A percentile compares a stretch with the other conserved stretches of the same genome.
Evolutionary conservation across 2,329 filamentous ascomycete species (phyloP).

Genomic region (Achaetomium macrosporum): DNA sequence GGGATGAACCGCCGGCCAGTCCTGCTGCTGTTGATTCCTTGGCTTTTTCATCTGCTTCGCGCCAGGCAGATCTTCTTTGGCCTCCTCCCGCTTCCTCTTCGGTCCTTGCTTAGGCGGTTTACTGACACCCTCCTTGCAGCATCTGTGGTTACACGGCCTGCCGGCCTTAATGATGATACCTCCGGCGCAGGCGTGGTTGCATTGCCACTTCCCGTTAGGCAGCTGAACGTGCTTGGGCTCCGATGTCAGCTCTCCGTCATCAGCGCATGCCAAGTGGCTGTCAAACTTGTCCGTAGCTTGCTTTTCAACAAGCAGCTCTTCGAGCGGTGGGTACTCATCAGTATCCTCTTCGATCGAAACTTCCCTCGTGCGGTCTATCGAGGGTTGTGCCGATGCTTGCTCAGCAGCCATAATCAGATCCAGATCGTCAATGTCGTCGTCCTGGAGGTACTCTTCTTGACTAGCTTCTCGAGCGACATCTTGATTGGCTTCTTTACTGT

Average conservation of each 20-base stretch:
- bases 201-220: conserved; percentile 66
- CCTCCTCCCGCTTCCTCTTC: conserved; percentile 24
- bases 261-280: neutral
- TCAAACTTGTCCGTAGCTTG: neutral
- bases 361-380: conserved; percentile 5
- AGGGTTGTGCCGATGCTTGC: conserved; percentile 6
- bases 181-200: conserved; percentile 60
- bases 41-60: neutral
- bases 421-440: conserved; percentile 36
- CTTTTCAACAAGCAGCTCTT: conserved; percentile 35
- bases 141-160: conserved; percentile 60
- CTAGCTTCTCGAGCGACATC: too few species aligned
- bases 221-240: conserved; percentile 43
- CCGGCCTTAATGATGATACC: conserved; percentile 33
- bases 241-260: conserved; percentile 5
- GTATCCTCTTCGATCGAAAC: conserved; percentile 1
- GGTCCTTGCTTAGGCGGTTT: conserved; percentile 45
- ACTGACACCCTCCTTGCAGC: conserved; percentile 65
- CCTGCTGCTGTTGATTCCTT: neutral
- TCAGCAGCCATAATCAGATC: conserved; percentile 36
- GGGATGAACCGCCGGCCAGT: too few species aligned
- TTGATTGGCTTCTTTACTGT: neutral
- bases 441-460: conserved; percentile 20
- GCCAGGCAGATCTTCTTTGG: conserved; percentile 13
- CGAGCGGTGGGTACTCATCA: conserved; percentile 49